These are phyloP conservation scores for Cyberlindnera lachancei DNA, from an alignment of 805 yeast genomes.

Conservation along the genomic window DNA sequence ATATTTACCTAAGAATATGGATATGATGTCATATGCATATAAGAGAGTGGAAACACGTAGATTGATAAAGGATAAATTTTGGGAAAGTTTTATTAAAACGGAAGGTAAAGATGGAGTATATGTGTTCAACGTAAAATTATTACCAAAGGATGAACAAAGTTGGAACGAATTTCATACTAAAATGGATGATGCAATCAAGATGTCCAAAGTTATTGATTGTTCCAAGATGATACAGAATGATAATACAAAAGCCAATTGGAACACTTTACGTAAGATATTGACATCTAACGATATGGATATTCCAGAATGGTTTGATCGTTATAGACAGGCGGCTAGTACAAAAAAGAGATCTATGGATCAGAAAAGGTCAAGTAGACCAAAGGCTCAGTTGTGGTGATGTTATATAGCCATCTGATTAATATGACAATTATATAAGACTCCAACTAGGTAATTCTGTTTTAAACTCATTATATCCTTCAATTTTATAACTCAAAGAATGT, in stretches of 20 bases:
- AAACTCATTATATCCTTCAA: neutral
- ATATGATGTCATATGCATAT: constrained; percentile 14
- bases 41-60: constrained; percentile 13
- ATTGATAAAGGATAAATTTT: constrained; percentile 6
- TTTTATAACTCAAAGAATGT: neutral
- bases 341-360: no score
- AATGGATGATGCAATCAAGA: constrained; percentile 3
- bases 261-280: constrained; percentile 4
- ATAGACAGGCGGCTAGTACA: no score
- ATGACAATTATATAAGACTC: no score
- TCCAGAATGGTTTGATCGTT: constrained; percentile 6
- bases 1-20: constrained; percentile 12
- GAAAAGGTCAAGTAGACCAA: no score
- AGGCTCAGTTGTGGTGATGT: no score
- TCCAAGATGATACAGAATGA: neutral
- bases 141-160: constrained; percentile 10
- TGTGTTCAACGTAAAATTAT: constrained; percentile 11
- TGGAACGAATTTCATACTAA: constrained; percentile 3
- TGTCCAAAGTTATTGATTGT: constrained; percentile 2
- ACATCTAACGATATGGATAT: constrained; percentile 5
- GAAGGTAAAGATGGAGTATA: constrained; percentile 18
- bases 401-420: no score
- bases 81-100: constrained; percentile 3
- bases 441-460: neutral
- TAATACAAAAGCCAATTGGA: constrained; percentile 14